Base-by-base conservation (phyloP, 805 yeast species). In the Kuraishia capsulata region DNA sequence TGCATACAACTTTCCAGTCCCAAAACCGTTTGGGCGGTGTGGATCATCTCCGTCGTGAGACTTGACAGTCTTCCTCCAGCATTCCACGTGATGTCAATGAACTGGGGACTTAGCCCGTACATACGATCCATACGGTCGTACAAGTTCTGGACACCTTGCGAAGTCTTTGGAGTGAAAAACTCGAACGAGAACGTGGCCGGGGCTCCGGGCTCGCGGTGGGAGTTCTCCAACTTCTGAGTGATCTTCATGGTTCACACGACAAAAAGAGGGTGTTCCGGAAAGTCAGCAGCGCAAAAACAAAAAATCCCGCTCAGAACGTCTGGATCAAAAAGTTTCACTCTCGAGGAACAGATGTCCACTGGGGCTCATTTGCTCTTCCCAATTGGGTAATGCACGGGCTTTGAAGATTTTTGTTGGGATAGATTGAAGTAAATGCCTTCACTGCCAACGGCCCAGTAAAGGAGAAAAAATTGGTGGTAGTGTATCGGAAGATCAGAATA, bases 1-100 rank as follows among this genome's bases (percentile, higher is more conserved):
- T 92, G 98, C 96, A 92, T 89, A 57, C 97, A 92, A 0, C 97
- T 90, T 53, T 90, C 97, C 43, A 90, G 66, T 6, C 97, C 97
- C 39, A 89, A 67, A 3, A 87, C 89, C 2, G 89, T 78, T 49
- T 89, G 95, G 1, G 97, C 76, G 3, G 95, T 87, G 48, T 87
- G 75, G 4, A 92, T 94, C 74, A 92, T 81, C 48, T 92, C 97
- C 26, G 88, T 82, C 19, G 98, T 88, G 45, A 88, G 64, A 32
- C 78, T 76, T 4, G 94, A 79, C 36, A 82, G 62, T 35, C 94
- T 71, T 4, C 97, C 97, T 30, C 98, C 98, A 3, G 98, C 98
- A 53, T 90, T 90, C 98, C 98, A 92, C 1, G 98, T 92, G 45
- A 92, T 84, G 56, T 92, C 98, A 42, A 92, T 79, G 59, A 92